These are phyloP conservation scores for Zea mays DNA, from an alignment of 176 grass and related monocot species.

Conservation along the genomic window Zm-B73-REFERENCE-NAM-5.0 NC_050101.1:168478501-168479000, in stretches of 20 bases:
- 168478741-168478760: neutral
- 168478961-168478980: neutral
- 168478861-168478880: neutral
- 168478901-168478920: neutral
- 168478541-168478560: constrained; percentile 90
- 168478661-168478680: neutral
- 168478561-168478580: constrained; percentile 97
- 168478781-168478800: neutral
- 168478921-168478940: neutral
- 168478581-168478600: constrained; percentile 97
- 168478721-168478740: neutral
- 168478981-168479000: neutral
- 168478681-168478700: neutral
- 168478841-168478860: neutral
- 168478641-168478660: constrained; percentile 6
- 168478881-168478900: neutral
- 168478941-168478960: neutral
- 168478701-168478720: neutral
- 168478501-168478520: constrained; percentile 88
- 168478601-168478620: constrained; percentile 56
- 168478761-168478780: neutral
- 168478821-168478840: neutral
- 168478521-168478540: constrained; percentile 74
- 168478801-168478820: constrained; percentile 22
- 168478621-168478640: constrained; percentile 65